These are phyloP conservation scores for Poa annua DNA, from an alignment of 176 grass and related monocot genomes.

Conservation along the genomic window DNA sequence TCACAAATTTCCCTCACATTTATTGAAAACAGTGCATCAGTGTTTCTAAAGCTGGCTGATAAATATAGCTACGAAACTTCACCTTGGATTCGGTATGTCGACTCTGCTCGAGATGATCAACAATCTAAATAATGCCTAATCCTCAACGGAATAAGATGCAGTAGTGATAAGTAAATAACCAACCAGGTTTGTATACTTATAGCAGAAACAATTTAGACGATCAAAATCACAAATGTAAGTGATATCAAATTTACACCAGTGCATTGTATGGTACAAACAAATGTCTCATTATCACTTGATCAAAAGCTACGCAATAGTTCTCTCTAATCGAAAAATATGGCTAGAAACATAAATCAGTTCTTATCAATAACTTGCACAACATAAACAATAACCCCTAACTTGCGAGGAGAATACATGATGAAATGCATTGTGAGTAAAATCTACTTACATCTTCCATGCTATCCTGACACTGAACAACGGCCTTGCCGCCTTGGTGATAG, in stretches of 20 bases:
- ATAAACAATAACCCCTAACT: no score
- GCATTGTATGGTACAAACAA: no score
- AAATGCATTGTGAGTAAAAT: no score
- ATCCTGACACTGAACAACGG: conserved; percentile 56
- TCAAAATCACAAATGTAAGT: neutral
- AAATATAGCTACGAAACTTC: neutral
- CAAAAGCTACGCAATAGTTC: no score
- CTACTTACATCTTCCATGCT: no score
- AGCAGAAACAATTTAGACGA: neutral
- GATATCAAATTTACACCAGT: no score
- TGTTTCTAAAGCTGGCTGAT: neutral
- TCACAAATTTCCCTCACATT: no score
- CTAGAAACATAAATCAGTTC: no score
- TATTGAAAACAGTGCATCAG: neutral
- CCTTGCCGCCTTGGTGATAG: conserved; percentile 79
- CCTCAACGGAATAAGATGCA: neutral
- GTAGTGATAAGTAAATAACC: neutral
- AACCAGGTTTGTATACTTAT: neutral
- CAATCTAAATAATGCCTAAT: neutral
- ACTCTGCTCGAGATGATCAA: neutral
- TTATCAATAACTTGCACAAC: no score
- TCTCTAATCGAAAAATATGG: no score
- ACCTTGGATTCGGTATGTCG: neutral
- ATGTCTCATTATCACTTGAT: no score
- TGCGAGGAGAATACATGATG: no score